Conservation (phyloP, 345 rosid species). For the Citrus cavaleriei region DNA sequence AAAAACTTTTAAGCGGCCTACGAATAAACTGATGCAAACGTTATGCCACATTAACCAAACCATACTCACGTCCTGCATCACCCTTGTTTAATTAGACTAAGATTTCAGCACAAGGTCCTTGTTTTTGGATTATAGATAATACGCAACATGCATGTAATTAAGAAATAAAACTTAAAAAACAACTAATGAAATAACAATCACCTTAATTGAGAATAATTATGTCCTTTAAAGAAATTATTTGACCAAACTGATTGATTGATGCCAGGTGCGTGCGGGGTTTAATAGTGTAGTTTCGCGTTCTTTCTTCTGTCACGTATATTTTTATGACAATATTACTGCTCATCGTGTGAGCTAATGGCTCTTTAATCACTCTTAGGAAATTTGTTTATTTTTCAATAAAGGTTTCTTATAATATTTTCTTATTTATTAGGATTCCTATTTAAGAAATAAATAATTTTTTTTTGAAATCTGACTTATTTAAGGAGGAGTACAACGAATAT, state of each 20-base stretch:
- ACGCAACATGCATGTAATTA: neutral
- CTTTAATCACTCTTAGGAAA: neutral
- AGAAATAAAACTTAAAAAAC: neutral
- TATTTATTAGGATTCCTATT: too few species aligned
- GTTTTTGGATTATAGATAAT: neutral
- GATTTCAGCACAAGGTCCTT: neutral
- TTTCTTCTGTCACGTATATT: neutral
- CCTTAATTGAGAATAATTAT: neutral
- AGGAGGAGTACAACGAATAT: too few species aligned
- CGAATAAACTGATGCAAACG: too few species aligned
- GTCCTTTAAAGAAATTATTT: neutral
- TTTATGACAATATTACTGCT: neutral
- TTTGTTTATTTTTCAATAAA: too few species aligned
- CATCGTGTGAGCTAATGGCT: neutral
- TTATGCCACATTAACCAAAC: too few species aligned
- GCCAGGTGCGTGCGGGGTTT: neutral
- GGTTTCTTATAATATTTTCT: too few species aligned
- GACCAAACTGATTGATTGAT: neutral
- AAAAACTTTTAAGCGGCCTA: too few species aligned
- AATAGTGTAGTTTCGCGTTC: neutral
- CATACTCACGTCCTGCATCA: neutral
- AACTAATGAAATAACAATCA: neutral
- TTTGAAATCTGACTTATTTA: too few species aligned
- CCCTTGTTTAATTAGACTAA: neutral
- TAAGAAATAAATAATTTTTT: too few species aligned